A percentile compares a stretch with the other conserved stretches of the same genome.
Conservation (phyloP, 2,329 filamentous ascomycete genomes). For the Trichoderma sp. region DNA sequence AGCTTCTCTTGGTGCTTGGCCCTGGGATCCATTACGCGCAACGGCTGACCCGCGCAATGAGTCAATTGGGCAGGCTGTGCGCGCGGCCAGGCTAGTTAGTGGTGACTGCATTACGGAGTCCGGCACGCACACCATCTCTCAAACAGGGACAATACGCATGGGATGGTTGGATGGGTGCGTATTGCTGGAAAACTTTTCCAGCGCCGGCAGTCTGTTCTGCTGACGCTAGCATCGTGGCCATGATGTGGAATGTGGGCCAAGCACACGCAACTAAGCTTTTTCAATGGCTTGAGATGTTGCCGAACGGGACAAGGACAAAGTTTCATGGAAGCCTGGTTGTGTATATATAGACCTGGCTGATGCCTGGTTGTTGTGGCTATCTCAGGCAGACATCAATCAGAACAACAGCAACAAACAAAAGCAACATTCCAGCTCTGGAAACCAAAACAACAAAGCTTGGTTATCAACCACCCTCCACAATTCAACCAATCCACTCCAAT, state of each 20-base stretch:
- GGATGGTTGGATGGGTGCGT: background rate
- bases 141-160: background rate
- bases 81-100: background rate
- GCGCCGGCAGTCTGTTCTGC: background rate
- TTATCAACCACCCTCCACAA: background rate
- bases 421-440: background rate
- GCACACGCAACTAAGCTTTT: background rate
- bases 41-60: slow-evolving; percentile 5
- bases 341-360: slow-evolving; percentile 17
- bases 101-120: background rate
- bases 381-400: slow-evolving; percentile 13
- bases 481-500: background rate
- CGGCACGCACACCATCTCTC: background rate
- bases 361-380: slow-evolving; percentile 10
- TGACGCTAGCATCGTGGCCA: slow-evolving; percentile 6
- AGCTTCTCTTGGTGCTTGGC: background rate
- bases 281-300: background rate
- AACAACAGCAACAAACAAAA: background rate
- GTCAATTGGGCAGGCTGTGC: background rate
- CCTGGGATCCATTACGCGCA: background rate
- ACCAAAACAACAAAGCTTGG: background rate
- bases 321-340: background rate
- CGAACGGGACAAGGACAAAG: background rate
- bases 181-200: background rate
- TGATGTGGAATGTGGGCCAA: slow-evolving; percentile 3